Conservation (phyloP, 202 grass and related monocot species). For the Musa balbisiana region DNA sequence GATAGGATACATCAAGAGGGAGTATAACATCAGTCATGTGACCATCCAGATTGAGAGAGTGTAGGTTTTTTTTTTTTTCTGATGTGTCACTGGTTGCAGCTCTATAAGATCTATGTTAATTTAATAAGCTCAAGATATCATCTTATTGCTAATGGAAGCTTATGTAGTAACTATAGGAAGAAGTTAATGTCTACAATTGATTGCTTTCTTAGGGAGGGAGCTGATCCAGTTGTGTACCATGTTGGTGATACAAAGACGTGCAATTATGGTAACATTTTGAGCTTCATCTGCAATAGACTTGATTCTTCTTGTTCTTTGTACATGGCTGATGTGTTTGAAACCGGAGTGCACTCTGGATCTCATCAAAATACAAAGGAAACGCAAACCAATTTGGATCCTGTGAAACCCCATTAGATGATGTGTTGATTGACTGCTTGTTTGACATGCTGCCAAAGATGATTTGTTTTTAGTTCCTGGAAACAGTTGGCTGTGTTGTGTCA, state of each 20-base stretch:
- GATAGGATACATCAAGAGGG: constrained; percentile 78
- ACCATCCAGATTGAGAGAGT: constrained; percentile 96
- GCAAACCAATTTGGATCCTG: neutral
- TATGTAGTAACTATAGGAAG: no score
- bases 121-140: neutral
- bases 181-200: no score
- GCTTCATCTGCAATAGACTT: neutral
- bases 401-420: no score
- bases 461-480: no score
- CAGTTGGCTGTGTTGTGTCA: no score
- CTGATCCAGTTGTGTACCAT: neutral
- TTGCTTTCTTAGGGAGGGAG: no score
- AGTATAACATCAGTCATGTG: constrained; percentile 96
- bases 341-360: neutral
- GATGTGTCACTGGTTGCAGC: neutral
- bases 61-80: constrained; percentile 23
- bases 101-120: neutral
- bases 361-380: neutral
- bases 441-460: neutral
- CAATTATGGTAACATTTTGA: neutral
- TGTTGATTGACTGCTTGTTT: no score
- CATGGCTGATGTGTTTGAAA: neutral
- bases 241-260: neutral
- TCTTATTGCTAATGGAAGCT: neutral
- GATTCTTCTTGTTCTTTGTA: neutral